These are phyloP conservation scores for Pleurotus sapidus DNA, from an alignment of 768 basidiomycete genomes.

Conservation along the genomic window DNA sequence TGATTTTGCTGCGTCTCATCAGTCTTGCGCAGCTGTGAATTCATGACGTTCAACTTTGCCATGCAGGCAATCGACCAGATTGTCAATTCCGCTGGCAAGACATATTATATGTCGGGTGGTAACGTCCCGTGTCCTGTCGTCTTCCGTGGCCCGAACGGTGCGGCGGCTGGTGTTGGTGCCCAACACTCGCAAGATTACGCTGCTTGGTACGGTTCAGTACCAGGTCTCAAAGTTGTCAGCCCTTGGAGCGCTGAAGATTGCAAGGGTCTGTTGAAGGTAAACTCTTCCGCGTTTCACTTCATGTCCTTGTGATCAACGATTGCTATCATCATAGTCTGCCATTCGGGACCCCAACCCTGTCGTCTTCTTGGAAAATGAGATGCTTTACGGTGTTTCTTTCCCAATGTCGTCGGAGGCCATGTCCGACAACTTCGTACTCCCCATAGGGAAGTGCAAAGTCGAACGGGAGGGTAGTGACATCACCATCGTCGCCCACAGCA, in stretches of 20 bases:
- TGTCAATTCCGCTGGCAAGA: constrained; percentile 99
- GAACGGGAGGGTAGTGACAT: constrained; percentile 92
- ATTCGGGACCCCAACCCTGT: constrained; percentile 99
- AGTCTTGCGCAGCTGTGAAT: constrained; percentile 74
- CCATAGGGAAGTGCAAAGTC: constrained; percentile 97
- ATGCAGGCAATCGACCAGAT: constrained; percentile 99
- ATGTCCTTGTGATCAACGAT: not conserved
- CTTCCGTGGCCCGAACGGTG: constrained; percentile 99
- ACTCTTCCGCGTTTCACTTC: constrained; percentile 13
- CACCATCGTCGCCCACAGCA: constrained; percentile 96
- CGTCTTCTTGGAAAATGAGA: constrained; percentile 99
- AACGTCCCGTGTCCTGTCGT: constrained; percentile 98
- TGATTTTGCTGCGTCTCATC: constrained; percentile 9
- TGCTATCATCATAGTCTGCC: constrained; percentile 56
- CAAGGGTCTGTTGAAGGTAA: constrained; percentile 94
- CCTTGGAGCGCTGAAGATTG: constrained; percentile 99
- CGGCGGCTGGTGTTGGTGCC: constrained; percentile 93
- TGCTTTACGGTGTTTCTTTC: constrained; percentile 97
- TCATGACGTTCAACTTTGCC: constrained; percentile 99
- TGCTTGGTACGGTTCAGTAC: constrained; percentile 90
- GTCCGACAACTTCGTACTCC: constrained; percentile 92
- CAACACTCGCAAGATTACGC: constrained; percentile 99
- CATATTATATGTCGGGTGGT: constrained; percentile 99
- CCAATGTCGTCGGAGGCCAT: constrained; percentile 94
- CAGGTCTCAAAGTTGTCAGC: constrained; percentile 95